phyloP scores from a whole-genome alignment of 495 filamentous ascomycete species.

The Aspergillus nanangensis region DNA sequence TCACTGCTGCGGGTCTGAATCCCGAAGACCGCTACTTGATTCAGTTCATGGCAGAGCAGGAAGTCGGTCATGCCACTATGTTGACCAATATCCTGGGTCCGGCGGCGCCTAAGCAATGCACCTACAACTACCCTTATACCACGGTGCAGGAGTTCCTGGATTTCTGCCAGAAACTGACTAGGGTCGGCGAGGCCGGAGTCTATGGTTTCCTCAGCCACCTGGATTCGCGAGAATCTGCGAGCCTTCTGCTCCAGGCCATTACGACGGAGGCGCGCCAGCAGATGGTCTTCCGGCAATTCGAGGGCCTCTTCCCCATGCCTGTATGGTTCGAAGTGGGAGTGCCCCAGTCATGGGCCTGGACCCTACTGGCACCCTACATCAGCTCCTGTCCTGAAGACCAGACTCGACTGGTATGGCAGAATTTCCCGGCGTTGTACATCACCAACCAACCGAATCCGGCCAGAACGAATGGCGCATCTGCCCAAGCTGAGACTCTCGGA shows the following conservation, averaged over 20 bases:
- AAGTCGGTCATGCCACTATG: constrained; percentile 74
- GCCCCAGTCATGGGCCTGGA: constrained; percentile 86
- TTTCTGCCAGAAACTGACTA: constrained; percentile 82
- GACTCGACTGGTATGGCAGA: constrained; percentile 81
- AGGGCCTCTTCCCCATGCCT: constrained; percentile 79
- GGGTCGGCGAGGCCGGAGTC: constrained; percentile 76
- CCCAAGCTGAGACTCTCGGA: constrained; percentile 33
- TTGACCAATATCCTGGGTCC: constrained; percentile 76
- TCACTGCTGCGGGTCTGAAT: constrained; percentile 60
- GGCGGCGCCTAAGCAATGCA: constrained; percentile 65
- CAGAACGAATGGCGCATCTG: constrained; percentile 52
- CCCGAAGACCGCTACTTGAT: constrained; percentile 68
- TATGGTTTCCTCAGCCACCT: constrained; percentile 83
- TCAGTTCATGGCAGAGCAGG: constrained; percentile 82
- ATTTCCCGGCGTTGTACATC: constrained; percentile 73
- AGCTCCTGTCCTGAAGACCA: constrained; percentile 68
- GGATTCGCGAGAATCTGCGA: constrained; percentile 68
- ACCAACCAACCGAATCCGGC: constrained; percentile 73
- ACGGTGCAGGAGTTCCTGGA: constrained; percentile 78
- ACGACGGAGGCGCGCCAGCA: constrained; percentile 85
- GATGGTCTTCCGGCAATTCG: constrained; percentile 83
- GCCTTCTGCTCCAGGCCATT: constrained; percentile 71
- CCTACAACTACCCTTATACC: constrained; percentile 76
- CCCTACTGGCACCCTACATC: constrained; percentile 80
- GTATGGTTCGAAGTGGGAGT: constrained; percentile 81